Percentiles rank a stretch among this genome's conserved stretches.
phyloP scores from a whole-genome alignment of 495 filamentous ascomycete species.

The Daldinia bambusicola region DNA sequence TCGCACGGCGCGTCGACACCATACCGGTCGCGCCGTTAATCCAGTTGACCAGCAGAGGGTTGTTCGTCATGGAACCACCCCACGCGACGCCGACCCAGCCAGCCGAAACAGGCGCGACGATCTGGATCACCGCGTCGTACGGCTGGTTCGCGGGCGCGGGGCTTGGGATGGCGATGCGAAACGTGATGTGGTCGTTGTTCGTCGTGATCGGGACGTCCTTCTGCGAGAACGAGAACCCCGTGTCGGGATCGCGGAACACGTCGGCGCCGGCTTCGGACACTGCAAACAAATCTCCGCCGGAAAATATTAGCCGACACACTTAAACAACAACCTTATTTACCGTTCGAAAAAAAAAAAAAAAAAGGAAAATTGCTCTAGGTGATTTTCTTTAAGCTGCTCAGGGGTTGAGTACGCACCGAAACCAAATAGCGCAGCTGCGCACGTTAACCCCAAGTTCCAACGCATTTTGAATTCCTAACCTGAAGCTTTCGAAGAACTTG shows the following conservation, averaged over 20 bases:
- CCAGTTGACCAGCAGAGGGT: constrained; percentile 56
- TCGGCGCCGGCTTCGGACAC: constrained; percentile 40
- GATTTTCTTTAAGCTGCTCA: neutral
- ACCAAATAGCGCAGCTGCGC: constrained; percentile 39
- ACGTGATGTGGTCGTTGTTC: constrained; percentile 47
- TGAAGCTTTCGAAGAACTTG: constrained; percentile 5
- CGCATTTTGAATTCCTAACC: constrained; percentile 38
- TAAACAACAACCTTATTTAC: neutral
- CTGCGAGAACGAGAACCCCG: constrained; percentile 61
- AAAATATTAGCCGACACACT: constrained; percentile 13
- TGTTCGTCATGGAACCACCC: constrained; percentile 55
- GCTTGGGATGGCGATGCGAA: constrained; percentile 55
- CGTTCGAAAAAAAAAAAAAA: neutral
- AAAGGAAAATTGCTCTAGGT: too few relatives aligned
- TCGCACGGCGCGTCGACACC: constrained; percentile 51
- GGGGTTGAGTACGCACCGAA: constrained; percentile 31
- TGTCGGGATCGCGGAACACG: constrained; percentile 57
- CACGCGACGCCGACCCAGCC: constrained; percentile 59
- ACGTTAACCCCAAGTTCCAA: constrained; percentile 39
- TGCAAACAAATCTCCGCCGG: constrained; percentile 7
- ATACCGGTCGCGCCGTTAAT: constrained; percentile 44
- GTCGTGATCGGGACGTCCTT: constrained; percentile 53
- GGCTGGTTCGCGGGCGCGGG: constrained; percentile 39
- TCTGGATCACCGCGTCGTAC: constrained; percentile 57
- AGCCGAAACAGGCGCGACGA: constrained; percentile 53